Percentiles rank a stretch among this genome's conserved stretches.
phyloP scores from a whole-genome alignment of 257 asterid genomes.

The Fraxinus quadrangulata region DNA sequence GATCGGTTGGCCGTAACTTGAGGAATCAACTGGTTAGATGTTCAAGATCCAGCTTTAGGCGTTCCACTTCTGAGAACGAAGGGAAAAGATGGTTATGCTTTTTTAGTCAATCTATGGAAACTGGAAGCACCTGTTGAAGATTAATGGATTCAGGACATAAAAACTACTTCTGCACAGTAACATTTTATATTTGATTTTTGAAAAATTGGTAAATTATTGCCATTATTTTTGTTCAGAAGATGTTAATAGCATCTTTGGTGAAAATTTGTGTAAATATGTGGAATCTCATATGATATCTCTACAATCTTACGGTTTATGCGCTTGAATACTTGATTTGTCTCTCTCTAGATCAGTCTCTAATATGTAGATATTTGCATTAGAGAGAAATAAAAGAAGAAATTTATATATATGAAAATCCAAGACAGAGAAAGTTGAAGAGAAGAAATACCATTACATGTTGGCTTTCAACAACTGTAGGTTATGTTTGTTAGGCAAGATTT shows the following conservation, averaged over 20 bases:
- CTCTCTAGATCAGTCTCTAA: neutral
- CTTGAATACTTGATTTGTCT: neutral
- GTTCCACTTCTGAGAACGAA: slow-evolving; percentile 55
- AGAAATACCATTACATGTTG: neutral
- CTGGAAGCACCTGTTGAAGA: slow-evolving; percentile 52
- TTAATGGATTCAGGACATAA: slow-evolving; percentile 5
- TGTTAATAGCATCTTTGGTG: slow-evolving; percentile 3
- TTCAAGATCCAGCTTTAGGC: slow-evolving; percentile 53
- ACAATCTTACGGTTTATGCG: neutral
- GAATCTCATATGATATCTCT: slow-evolving; percentile 19
- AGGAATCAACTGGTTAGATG: slow-evolving; percentile 43
- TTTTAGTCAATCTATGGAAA: slow-evolving; percentile 47
- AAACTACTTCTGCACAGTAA: neutral
- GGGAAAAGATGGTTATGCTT: slow-evolving; percentile 72
- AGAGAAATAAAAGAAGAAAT: neutral
- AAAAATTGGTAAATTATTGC: slow-evolving; percentile 14
- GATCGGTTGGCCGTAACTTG: slow-evolving; percentile 25
- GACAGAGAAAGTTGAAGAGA: neutral
- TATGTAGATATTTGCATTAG: neutral
- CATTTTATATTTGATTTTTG: slow-evolving; percentile 14
- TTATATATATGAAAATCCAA: neutral
- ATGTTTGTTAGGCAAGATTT: too few relatives aligned
- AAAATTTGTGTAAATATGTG: slow-evolving; percentile 26
- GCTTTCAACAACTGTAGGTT: too few relatives aligned
- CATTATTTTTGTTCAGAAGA: slow-evolving; percentile 5